These are phyloP conservation scores for Botrytis hyacinthi DNA, from an alignment of 2,329 filamentous ascomycete species.

Conservation along the genomic window DNA sequence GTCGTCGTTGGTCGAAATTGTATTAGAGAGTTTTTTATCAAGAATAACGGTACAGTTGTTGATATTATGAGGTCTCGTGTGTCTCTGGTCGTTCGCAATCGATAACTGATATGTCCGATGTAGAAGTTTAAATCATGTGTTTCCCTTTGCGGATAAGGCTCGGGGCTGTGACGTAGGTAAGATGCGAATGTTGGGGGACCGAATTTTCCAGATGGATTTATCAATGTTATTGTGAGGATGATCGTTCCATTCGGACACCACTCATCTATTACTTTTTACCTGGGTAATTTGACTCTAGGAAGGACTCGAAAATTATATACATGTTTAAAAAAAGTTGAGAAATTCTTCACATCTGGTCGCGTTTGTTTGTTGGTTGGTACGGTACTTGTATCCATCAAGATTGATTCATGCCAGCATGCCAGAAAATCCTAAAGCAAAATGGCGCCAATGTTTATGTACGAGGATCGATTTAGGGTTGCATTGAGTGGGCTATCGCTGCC, in stretches of 20 bases:
- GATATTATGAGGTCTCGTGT: conserved; percentile 8
- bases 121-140: conserved; percentile 10
- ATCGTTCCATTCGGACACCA: neutral
- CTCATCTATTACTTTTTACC: neutral
- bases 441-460: neutral
- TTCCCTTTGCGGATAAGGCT: conserved; percentile 6
- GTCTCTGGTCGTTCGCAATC: conserved; percentile 2
- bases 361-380: neutral
- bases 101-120: conserved; percentile 1
- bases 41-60: neutral
- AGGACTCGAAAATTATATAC: neutral
- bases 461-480: conserved; percentile 6
- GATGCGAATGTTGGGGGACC: neutral
- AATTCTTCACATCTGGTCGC: too few species aligned
- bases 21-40: neutral
- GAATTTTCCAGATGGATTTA: neutral
- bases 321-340: neutral
- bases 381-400: neutral
- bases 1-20: neutral
- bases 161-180: conserved; percentile 7
- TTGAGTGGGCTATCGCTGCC: neutral
- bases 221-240: neutral
- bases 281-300: neutral
- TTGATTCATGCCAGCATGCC: neutral
- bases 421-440: neutral